Conservation (phyloP, 768 basidiomycete species). For the Arthromyces matolae region DNA sequence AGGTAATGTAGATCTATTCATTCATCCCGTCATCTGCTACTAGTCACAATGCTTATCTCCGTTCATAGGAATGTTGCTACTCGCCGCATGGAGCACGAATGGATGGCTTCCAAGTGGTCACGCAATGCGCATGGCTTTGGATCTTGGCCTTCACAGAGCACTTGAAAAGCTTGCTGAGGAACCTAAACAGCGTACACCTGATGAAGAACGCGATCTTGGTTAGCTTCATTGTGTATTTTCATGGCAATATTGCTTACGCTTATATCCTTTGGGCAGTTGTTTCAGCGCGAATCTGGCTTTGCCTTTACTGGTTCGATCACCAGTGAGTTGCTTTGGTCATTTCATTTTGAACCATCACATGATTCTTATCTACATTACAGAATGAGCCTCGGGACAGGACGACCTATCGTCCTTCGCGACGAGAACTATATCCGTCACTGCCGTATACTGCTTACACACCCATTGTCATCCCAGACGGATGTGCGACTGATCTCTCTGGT, state of each 20-base stretch:
- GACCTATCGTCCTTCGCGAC: slow-evolving; percentile 86
- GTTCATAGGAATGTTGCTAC: slow-evolving; percentile 74
- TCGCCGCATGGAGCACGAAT: slow-evolving; percentile 92
- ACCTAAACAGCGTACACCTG: slow-evolving; percentile 62
- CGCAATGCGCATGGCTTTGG: slow-evolving; percentile 93
- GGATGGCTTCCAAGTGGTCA: slow-evolving; percentile 96
- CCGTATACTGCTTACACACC: slow-evolving; percentile 75
- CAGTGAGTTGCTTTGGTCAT: slow-evolving; percentile 51
- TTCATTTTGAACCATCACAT: slow-evolving; percentile 1
- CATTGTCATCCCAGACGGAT: slow-evolving; percentile 87
- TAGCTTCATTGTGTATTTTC: slow-evolving; percentile 19
- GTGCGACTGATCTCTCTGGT: slow-evolving; percentile 84
- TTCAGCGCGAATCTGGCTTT: slow-evolving; percentile 91
- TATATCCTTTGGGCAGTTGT: slow-evolving; percentile 51
- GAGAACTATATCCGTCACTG: slow-evolving; percentile 86
- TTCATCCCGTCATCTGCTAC: slow-evolving; percentile 15
- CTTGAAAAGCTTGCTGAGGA: slow-evolving; percentile 86
- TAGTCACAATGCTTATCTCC: slow-evolving; percentile 15
- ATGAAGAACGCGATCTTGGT: slow-evolving; percentile 88
- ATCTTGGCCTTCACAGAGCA: slow-evolving; percentile 89
- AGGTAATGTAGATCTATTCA: slow-evolving; percentile 64
- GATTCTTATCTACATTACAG: slow-evolving; percentile 32
- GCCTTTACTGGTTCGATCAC: slow-evolving; percentile 95
- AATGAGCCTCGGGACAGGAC: slow-evolving; percentile 89
- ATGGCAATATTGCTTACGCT: too few relatives aligned